phyloP scores from a whole-genome alignment of 371 early-diverging fungal genomes.

The Gilbertella persicaria region DNA sequence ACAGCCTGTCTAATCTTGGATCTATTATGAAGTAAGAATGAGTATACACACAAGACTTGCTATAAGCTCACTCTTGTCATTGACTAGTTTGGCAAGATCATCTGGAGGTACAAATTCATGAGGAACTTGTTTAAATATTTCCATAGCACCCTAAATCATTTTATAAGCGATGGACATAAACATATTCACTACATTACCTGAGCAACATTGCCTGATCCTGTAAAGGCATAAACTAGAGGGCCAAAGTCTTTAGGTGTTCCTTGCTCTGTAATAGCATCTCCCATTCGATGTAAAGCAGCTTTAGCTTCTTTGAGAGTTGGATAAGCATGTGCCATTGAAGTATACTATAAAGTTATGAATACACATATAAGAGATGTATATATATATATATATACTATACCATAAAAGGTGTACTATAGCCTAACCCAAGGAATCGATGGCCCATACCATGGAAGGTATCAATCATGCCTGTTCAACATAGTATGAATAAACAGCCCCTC shows the following conservation, averaged over 20 bases:
- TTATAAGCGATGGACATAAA: not conserved
- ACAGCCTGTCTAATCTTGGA: constrained; percentile 68
- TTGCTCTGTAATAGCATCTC: constrained; percentile 79
- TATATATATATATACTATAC: constrained; percentile 38
- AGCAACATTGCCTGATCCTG: constrained; percentile 96
- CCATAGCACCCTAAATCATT: constrained; percentile 74
- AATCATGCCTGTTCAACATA: constrained; percentile 67
- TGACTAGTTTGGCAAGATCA: constrained; percentile 72
- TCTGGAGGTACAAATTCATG: constrained; percentile 88
- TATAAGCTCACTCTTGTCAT: constrained; percentile 60
- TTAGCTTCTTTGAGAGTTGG: constrained; percentile 78
- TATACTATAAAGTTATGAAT: constrained; percentile 44
- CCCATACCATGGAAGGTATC: constrained; percentile 93
- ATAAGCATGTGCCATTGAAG: constrained; percentile 89
- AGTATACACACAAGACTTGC: not conserved
- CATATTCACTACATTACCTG: constrained; percentile 41
- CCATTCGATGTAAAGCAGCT: constrained; percentile 73
- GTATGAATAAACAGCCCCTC: not conserved
- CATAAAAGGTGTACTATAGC: constrained; percentile 94
- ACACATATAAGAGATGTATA: not conserved
- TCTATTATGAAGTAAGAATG: constrained; percentile 28
- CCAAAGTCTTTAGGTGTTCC: constrained; percentile 89
- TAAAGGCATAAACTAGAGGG: constrained; percentile 89
- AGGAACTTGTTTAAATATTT: constrained; percentile 88
- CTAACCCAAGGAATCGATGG: constrained; percentile 84